phyloP scores from a whole-genome alignment of 495 filamentous ascomycete species.

The Coniosporium apollinis region DNA sequence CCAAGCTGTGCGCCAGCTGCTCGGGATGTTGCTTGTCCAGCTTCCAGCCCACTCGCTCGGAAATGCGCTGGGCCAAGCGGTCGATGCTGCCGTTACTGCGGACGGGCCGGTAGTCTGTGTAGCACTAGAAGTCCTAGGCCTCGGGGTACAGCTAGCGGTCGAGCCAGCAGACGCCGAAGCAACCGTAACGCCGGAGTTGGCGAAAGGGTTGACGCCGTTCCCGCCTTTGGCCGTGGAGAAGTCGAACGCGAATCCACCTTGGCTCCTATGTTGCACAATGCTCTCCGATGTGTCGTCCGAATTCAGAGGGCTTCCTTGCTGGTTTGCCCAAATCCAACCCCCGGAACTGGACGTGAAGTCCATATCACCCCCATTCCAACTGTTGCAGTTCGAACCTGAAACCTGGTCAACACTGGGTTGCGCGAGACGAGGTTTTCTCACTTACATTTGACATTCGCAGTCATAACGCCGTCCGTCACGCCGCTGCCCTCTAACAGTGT shows the following conservation, averaged over 20 bases:
- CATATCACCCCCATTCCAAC: slow-evolving; percentile 36
- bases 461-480: slow-evolving; percentile 21
- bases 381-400: slow-evolving; percentile 37
- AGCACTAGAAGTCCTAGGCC: too few species aligned
- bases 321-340: slow-evolving; percentile 52
- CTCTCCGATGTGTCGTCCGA: slow-evolving; percentile 29
- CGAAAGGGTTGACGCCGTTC: slow-evolving; percentile 45
- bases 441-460: slow-evolving; percentile 25
- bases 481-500: slow-evolving; percentile 22
- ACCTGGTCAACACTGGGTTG: neutral
- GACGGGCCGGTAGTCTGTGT: neutral
- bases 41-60: too few species aligned
- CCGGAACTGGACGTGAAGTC: slow-evolving; percentile 27
- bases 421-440: neutral
- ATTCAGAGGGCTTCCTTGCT: slow-evolving; percentile 37
- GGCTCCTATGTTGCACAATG: slow-evolving; percentile 43
- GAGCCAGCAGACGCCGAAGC: slow-evolving; percentile 3
- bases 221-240: slow-evolving; percentile 36
- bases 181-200: slow-evolving; percentile 6
- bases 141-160: neutral
- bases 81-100: too few species aligned
- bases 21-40: too few species aligned
- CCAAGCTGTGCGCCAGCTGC: too few species aligned
- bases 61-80: too few species aligned
- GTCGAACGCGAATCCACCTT: slow-evolving; percentile 37